These are phyloP conservation scores for Leucosporidium scottii DNA, from an alignment of 768 basidiomycete genomes.

Conservation along the genomic window DNA sequence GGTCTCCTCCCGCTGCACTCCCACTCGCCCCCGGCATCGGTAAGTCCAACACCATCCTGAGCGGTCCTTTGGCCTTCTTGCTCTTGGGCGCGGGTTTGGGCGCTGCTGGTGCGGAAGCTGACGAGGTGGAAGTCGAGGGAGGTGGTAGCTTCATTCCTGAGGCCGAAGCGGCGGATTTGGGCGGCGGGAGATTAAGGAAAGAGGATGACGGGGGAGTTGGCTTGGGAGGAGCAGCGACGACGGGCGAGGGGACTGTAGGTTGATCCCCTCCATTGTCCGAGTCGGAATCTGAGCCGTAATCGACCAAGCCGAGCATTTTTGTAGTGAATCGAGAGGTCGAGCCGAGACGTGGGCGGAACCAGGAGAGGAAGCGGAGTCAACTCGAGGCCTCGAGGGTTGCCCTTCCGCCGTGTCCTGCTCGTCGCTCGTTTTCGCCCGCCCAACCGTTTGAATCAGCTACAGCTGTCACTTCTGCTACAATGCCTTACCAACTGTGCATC, in stretches of 20 bases:
- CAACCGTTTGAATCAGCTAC: too few relatives aligned
- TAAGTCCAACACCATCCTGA: slow-evolving; percentile 28
- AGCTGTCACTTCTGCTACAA: neutral
- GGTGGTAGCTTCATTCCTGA: neutral
- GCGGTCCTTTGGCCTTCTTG: slow-evolving; percentile 25
- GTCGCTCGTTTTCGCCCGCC: too few relatives aligned
- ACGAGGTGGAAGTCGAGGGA: neutral
- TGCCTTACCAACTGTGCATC: slow-evolving; percentile 40
- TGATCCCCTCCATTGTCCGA: slow-evolving; percentile 3
- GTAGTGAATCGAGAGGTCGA: slow-evolving; percentile 35
- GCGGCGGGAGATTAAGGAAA: slow-evolving; percentile 18
- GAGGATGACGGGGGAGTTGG: slow-evolving; percentile 10
- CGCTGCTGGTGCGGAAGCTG: neutral
- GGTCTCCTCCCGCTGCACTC: neutral
- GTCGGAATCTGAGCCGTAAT: slow-evolving; percentile 38
- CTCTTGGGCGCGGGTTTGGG: slow-evolving; percentile 6
- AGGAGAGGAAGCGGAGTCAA: too few relatives aligned
- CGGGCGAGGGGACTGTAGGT: neutral
- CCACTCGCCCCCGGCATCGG: slow-evolving; percentile 4
- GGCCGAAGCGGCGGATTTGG: slow-evolving; percentile 2
- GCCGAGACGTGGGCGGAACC: too few relatives aligned
- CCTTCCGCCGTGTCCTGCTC: too few relatives aligned
- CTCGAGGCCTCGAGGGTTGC: too few relatives aligned
- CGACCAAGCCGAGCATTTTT: slow-evolving; percentile 39
- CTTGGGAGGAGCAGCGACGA: accelerated